Evolutionary conservation across 495 filamentous ascomycete species (phyloP), one percentile per base, ranked within the genome.

Genomic region (Daldinia grandis): DNA sequence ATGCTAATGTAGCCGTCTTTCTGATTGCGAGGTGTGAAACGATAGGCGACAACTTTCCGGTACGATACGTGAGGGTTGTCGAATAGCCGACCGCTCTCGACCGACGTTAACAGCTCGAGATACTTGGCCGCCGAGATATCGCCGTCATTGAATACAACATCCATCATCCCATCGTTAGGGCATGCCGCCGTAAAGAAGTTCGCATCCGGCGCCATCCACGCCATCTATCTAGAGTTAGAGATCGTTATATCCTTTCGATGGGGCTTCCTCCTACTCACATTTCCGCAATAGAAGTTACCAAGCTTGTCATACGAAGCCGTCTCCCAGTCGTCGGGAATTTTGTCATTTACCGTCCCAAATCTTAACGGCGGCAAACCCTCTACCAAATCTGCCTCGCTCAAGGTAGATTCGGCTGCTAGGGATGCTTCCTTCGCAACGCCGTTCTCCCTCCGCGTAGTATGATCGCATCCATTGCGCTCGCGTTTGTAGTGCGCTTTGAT

Each of bases 241-340:
- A n/a, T 5, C 38, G n/a, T 17, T 4, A n/a, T n/a, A 5, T 14
- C 12, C 28, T 30, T 30, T 4, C 1, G 12, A 40, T 15, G 15
- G n/a, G 14, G 47, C 1, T 27, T 30, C 9, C 14, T 5, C 21
- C 15, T 31, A 76, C 80, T 74, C 75, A 87, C 87, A 74, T 97
- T 99, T 57, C 95, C 95, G 8, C 90, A 90, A 78, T 95, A 98
- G 81, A 99, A 98, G 76, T 92, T 98, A 6, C 94, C 93, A 40
- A 99, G 81, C 17, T 88, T 92, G 62, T 93, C 88, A 56, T 89
- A 84, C 5, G 91, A 87, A 10, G 91, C 78, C 21, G 90, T 80
- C 57, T 90, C 84, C 92, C 93, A 97, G 35, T 87, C 90, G 8
- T 85, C 79, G 0, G 94, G 94, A 2, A 98, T 76, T 7, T 90